Base-by-base conservation (phyloP, 768 basidiomycete species). In the Crepidotus variabilis region DNA sequence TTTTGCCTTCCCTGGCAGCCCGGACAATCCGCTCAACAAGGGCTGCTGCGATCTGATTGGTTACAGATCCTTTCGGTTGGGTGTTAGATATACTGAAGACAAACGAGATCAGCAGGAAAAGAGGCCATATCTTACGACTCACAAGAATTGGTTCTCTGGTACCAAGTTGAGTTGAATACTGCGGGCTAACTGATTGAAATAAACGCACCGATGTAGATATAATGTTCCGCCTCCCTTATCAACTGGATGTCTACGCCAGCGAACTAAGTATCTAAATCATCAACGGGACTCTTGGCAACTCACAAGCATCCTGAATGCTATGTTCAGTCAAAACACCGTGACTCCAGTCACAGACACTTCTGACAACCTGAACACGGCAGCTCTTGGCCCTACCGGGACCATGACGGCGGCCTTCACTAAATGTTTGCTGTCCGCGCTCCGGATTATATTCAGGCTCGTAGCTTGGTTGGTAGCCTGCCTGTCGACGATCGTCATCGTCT, bases 221-320 rank as follows among this genome's bases (percentile, higher is more conserved):
- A 94, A 67, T 97, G 91, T 59, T 85, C 84, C 0, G 94, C 83
- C 65, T 96, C 89, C 18, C 78, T 70, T 65, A 99, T 99, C 60
- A 96, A 61, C 62, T 91, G 77, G 46, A 84, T 78, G 66, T 94
- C 92, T 89, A 62, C 48, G 35, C 6, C 18, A 0, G 21, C 1
- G 14, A 32, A 6, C 28, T 39, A 46, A 3, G 18, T 34, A 22
- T 39, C 47, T 57, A 16, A 33, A 22, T 23, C 22, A 7, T 24
- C 20, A 18, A 32, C 33, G 56, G 53, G 43, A n/a, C 51, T 43
- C 51, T 48, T 21, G 32, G 18, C 21, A 28, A 82, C 88, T 68
- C 65, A 92, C 91, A 94, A 48, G 96, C 95, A 62, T 93, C 89
- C 72, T 97, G 95, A 57, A 98, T 93, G 69, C 91, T 94, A 57